Evolutionary conservation across 106 monocot species (phyloP), one percentile per base, ranked within the genome.

Genomic region (Allium sativum): DNA sequence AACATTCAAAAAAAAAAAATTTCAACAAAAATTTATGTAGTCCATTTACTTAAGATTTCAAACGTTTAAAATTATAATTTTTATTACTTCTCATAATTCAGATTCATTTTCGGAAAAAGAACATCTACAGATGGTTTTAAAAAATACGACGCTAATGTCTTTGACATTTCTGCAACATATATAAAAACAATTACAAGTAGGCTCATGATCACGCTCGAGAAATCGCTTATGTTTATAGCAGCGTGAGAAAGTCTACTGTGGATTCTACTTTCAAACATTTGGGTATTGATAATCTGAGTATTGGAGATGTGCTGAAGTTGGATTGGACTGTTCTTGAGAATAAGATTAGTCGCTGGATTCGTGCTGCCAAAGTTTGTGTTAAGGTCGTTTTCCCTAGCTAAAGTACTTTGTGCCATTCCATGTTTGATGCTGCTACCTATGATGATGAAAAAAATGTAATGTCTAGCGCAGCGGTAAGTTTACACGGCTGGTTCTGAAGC

Each of bases 311-410:
- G 41, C 88, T 83, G 65, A 72, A 75, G 12, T 72, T 88, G 17
- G 83, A 81, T 42, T 88, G 83, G 88, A 69, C 77, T 1, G 56
- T 42, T 15, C 72, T 88, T 16, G 91, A 87, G 59, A 14, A 66
- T 44, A 87, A 81, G 67, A 91, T 92, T 59, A 77, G 80, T 6
- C 87, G 79, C 10, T 91, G 96, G 96, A 91, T 91, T 71, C 82
- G 84, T 31, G 77, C 96, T 12, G 82, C 88, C 14, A 69, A 73
- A 48, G 71, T 51, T 20, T 75, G 73, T 57, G 71, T 98, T 43
- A 81, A 87, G 40, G 45, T 80, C 44, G 59, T 93, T 40, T 88
- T 93, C 68, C 65, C 88, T 65, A 78, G 74, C 70, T 83, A 88
- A 63, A 73, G 88, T 16, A 72, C 69, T 9, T 80, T 83, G 56